Conservation (phyloP, 2,329 filamentous ascomycete genomes). For the Paracoccidioides brasiliensis region DNA sequence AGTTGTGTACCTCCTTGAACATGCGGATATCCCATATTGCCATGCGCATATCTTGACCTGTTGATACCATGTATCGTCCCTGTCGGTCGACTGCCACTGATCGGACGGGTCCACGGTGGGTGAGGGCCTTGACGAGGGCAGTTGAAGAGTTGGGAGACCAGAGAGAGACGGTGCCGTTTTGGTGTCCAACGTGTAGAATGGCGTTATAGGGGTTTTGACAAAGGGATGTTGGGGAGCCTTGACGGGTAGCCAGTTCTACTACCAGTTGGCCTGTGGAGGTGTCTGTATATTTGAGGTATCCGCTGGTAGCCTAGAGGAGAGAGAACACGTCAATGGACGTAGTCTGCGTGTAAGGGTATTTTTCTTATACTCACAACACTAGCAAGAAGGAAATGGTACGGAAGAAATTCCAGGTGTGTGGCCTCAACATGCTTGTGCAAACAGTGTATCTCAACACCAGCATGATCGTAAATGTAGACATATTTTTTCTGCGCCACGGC, state of each 20-base stretch:
- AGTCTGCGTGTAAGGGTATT: not conserved
- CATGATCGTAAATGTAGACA: slow-evolving; percentile 88
- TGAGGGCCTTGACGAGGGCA: slow-evolving; percentile 79
- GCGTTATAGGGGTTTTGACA: slow-evolving; percentile 87
- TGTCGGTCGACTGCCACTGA: slow-evolving; percentile 75
- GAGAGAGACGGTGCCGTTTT: slow-evolving; percentile 85
- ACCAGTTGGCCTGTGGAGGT: slow-evolving; percentile 85
- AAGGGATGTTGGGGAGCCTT: slow-evolving; percentile 72
- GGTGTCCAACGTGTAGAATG: slow-evolving; percentile 81
- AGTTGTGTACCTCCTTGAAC: slow-evolving; percentile 84
- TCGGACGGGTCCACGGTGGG: slow-evolving; percentile 78
- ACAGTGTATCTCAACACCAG: slow-evolving; percentile 85
- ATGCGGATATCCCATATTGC: slow-evolving; percentile 92
- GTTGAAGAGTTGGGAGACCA: slow-evolving; percentile 90
- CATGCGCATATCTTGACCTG: slow-evolving; percentile 81
- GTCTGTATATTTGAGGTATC: slow-evolving; percentile 87
- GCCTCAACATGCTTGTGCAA: slow-evolving; percentile 83
- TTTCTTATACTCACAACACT: slow-evolving; percentile 52
- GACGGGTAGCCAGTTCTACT: slow-evolving; percentile 68
- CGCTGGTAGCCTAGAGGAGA: slow-evolving; percentile 49
- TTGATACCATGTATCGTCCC: slow-evolving; percentile 89
- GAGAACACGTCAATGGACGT: not conserved
- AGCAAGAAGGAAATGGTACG: slow-evolving; percentile 87
- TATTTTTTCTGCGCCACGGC: slow-evolving; percentile 94
- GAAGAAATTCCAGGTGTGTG: slow-evolving; percentile 85